Evolutionary conservation across 495 filamentous ascomycete genomes (phyloP).

Genomic region (Annulohypoxylon stygium): DNA sequence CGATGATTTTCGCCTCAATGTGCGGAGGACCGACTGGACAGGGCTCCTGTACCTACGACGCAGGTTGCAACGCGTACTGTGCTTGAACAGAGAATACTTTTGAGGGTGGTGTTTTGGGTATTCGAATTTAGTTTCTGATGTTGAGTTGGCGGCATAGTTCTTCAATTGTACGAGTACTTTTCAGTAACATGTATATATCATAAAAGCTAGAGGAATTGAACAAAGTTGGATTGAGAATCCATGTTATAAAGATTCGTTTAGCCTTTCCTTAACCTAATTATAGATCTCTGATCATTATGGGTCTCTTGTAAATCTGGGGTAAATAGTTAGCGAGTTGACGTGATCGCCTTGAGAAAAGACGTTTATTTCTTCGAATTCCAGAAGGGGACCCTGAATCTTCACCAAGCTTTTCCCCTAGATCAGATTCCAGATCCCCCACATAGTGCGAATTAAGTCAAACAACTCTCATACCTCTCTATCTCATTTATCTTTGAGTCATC

Average conservation of each 20-base stretch:
- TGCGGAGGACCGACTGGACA: slow-evolving; percentile 12
- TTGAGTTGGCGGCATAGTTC: neutral
- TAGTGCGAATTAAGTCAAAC: neutral
- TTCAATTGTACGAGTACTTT: neutral
- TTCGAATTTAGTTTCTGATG: neutral
- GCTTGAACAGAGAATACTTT: slow-evolving; percentile 1
- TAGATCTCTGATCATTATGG: neutral
- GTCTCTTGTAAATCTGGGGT: neutral
- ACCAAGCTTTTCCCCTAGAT: neutral
- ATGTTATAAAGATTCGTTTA: neutral
- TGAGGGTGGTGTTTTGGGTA: neutral
- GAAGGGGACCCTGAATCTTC: neutral
- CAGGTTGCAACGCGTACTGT: slow-evolving; percentile 33
- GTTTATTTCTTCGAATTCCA: neutral
- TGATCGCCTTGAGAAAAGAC: neutral
- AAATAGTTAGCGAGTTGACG: slow-evolving; percentile 4
- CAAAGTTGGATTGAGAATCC: neutral
- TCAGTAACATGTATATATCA: neutral
- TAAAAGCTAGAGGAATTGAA: no score
- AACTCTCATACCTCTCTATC: no score
- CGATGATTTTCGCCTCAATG: slow-evolving; percentile 31
- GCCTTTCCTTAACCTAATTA: neutral
- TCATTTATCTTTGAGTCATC: no score
- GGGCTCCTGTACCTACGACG: slow-evolving; percentile 33
- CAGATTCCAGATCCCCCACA: neutral